These are phyloP conservation scores for Exophiala alcalophila DNA, from an alignment of 2,329 filamentous ascomycete species.

Conservation along the genomic window DNA sequence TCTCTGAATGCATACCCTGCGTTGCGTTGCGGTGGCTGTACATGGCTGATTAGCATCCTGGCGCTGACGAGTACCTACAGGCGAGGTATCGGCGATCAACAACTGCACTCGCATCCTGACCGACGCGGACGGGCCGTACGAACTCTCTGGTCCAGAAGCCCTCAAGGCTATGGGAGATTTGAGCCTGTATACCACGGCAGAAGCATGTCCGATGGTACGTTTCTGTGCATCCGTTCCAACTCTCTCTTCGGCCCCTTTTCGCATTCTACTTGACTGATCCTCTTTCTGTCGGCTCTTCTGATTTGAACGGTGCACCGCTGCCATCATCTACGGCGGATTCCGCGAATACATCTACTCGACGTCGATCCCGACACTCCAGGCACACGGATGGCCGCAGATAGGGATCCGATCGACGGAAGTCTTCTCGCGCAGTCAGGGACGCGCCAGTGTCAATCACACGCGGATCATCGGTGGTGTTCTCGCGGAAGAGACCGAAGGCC, in stretches of 20 bases:
- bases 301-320: slow-evolving; percentile 48
- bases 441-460: slow-evolving; percentile 34
- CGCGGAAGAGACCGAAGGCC: slow-evolving; percentile 53
- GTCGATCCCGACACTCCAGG: slow-evolving; percentile 46
- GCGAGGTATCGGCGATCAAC: slow-evolving; percentile 55
- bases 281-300: background rate
- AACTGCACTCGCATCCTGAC: slow-evolving; percentile 54
- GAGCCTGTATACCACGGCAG: slow-evolving; percentile 56
- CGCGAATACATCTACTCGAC: slow-evolving; percentile 56
- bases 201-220: slow-evolving; percentile 54
- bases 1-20: too few relatives aligned
- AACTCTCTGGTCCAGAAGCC: slow-evolving; percentile 42
- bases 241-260: background rate
- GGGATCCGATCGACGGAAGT: slow-evolving; percentile 47
- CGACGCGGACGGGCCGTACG: slow-evolving; percentile 41
- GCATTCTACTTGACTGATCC: background rate
- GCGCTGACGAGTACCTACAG: slow-evolving; percentile 30
- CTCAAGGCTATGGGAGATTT: slow-evolving; percentile 47
- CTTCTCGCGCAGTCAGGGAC: slow-evolving; percentile 38
- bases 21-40: too few relatives aligned
- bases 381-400: slow-evolving; percentile 53
- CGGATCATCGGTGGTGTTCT: slow-evolving; percentile 47
- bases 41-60: too few relatives aligned
- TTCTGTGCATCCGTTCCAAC: background rate
- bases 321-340: slow-evolving; percentile 57